Conservation (phyloP, 2,329 filamentous ascomycete genomes). For the Fonsecaea monophora region DNA sequence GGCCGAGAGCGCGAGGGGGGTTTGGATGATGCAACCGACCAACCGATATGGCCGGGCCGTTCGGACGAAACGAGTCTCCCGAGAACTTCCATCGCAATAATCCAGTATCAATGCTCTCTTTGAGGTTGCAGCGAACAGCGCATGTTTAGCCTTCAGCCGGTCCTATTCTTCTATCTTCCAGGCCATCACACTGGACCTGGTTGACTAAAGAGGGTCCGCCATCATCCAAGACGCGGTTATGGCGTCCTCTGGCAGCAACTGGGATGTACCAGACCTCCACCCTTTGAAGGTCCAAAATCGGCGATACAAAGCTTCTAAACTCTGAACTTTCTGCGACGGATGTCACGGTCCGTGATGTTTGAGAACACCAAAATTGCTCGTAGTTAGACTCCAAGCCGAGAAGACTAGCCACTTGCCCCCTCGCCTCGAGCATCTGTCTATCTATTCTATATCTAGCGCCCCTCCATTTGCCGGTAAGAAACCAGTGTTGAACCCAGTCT, state of each 20-base stretch:
- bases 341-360: background rate
- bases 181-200: background rate
- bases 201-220: background rate
- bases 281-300: background rate
- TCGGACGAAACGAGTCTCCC: constrained; percentile 5
- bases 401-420: background rate
- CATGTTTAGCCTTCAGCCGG: constrained; percentile 13
- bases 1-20: background rate
- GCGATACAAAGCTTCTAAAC: background rate
- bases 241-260: background rate
- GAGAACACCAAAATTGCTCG: background rate
- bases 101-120: background rate
- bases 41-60: background rate
- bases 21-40: constrained; percentile 1
- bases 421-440: background rate
- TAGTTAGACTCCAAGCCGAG: background rate
- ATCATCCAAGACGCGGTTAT: background rate
- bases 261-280: background rate
- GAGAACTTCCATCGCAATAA: background rate
- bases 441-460: constrained; percentile 14
- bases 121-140: background rate
- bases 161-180: background rate
- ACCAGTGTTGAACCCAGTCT: constrained; percentile 3
- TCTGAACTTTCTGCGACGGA: background rate
- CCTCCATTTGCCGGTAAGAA: background rate